A percentile compares a stretch with the other conserved stretches of the same genome.
Conservation (phyloP, 2,329 filamentous ascomycete species). For the Botrytis hyacinthi region DNA sequence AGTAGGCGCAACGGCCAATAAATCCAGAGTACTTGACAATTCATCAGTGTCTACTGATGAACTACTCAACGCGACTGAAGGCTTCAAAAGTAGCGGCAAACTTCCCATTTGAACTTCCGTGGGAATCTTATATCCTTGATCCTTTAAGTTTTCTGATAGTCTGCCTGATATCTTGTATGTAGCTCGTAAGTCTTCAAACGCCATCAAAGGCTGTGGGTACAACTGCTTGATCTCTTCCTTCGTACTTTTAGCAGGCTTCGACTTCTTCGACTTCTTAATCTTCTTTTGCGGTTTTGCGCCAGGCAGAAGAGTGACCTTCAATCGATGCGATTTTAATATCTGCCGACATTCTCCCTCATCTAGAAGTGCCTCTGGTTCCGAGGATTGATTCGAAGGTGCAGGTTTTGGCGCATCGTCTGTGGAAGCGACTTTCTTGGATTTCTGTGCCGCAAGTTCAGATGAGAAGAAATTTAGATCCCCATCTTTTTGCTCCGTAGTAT, state of each 20-base stretch:
- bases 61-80: slow-evolving; percentile 49
- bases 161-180: slow-evolving; percentile 71
- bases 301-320: slow-evolving; percentile 79
- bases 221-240: slow-evolving; percentile 58
- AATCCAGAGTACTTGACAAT: slow-evolving; percentile 54
- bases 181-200: slow-evolving; percentile 70
- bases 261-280: slow-evolving; percentile 50
- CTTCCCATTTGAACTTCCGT: slow-evolving; percentile 92
- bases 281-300: slow-evolving; percentile 45
- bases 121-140: slow-evolving; percentile 82
- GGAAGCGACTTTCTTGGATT: slow-evolving; percentile 28
- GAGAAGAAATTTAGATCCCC: slow-evolving; percentile 57
- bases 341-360: slow-evolving; percentile 71
- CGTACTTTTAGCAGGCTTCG: slow-evolving; percentile 51
- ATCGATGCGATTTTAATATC: slow-evolving; percentile 73
- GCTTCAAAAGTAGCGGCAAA: slow-evolving; percentile 71
- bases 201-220: slow-evolving; percentile 75
- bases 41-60: slow-evolving; percentile 37
- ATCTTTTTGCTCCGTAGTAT: slow-evolving; percentile 39
- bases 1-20: slow-evolving; percentile 87
- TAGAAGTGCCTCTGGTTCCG: slow-evolving; percentile 41
- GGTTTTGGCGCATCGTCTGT: slow-evolving; percentile 23
- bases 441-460: slow-evolving; percentile 41
- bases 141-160: slow-evolving; percentile 73
- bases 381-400: slow-evolving; percentile 17